Base-by-base conservation (phyloP, 2,329 filamentous ascomycete species). In the Trichophyton schoenleinii region DNA sequence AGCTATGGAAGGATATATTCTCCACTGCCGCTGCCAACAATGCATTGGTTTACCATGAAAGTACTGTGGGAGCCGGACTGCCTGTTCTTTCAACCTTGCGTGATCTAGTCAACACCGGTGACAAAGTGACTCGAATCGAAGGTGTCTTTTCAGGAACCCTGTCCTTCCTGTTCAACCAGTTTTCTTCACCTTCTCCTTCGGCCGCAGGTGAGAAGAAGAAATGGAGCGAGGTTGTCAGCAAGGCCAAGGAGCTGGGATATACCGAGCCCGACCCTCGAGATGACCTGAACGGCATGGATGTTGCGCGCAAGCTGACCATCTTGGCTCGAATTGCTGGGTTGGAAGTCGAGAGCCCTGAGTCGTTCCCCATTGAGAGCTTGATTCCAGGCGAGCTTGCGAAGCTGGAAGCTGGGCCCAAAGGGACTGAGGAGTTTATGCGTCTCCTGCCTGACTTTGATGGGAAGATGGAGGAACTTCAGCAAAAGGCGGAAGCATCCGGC, bases 121-220 rank as follows among this genome's bases (percentile, higher is more conserved):
- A 99, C 71, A 81, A 89, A 72, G 87, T 99, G 3, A 90, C 83
- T 60, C 91, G 87, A 77, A 95, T 99, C 67, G 92, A 97, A 77
- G 94, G 94, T 66, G 91, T 99, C 59, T 97, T 99, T 78, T 95
- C 89, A 64, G 94, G 94, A 65, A 99, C 94, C 61, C 92, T 99
- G 85, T 95, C 89, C 44, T 99, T 96, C 81, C 81, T 99, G 46
- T 97, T 99, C 84, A 97, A 97, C 80, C 91, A 85, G 22, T 99
- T 97, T 74, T 90, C 91, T 57, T 94, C 94, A 0, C 83, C 84
- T 3, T 78, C 80, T 22, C 52, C 52, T 1, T 88, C 88, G 11
- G 59, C 64, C 9, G 65, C 69, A 7, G 58, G 65, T 42, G 57
- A 63, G 15, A 62, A 64, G 38, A 89, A 89, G 59, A 85, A 87